A percentile compares a stretch with the other conserved stretches of the same genome.
phyloP scores from a whole-genome alignment of 2,329 filamentous ascomycete species.

The Calycina herbarum region DNA sequence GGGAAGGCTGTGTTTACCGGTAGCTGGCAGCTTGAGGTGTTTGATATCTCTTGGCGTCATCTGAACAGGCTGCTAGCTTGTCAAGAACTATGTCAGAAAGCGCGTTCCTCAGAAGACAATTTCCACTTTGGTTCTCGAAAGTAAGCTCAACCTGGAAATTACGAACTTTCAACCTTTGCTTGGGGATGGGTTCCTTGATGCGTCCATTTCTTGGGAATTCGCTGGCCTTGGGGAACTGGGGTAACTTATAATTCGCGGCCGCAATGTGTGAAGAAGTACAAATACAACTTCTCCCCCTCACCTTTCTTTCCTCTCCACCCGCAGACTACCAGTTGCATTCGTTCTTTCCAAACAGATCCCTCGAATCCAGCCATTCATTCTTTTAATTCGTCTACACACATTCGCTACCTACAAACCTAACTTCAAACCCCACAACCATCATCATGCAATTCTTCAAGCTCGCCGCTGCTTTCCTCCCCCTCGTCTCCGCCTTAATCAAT shows the following conservation, averaged over 20 bases:
- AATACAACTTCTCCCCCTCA: neutral
- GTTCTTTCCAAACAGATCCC: neutral
- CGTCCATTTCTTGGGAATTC: neutral
- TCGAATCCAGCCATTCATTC: neutral
- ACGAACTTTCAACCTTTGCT: neutral
- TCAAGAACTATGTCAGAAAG: neutral
- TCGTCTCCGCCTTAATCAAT: conserved; percentile 1
- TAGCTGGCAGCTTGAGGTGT: neutral
- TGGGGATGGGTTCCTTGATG: neutral
- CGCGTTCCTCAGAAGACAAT: neutral
- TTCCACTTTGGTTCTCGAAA: neutral
- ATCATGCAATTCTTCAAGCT: neutral
- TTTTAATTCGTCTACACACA: neutral
- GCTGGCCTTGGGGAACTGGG: neutral
- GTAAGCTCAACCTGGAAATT: neutral
- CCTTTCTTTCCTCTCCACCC: neutral
- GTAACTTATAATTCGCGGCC: too few species aligned
- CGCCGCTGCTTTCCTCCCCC: neutral
- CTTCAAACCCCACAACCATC: neutral
- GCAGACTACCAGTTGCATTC: conserved; percentile 4
- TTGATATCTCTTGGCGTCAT: neutral
- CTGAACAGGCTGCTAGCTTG: neutral
- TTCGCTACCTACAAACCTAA: neutral
- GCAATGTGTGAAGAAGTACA: neutral
- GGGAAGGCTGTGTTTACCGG: neutral